phyloP scores from a whole-genome alignment of 2,329 filamentous ascomycete genomes.

The Botrytis fabae region DNA sequence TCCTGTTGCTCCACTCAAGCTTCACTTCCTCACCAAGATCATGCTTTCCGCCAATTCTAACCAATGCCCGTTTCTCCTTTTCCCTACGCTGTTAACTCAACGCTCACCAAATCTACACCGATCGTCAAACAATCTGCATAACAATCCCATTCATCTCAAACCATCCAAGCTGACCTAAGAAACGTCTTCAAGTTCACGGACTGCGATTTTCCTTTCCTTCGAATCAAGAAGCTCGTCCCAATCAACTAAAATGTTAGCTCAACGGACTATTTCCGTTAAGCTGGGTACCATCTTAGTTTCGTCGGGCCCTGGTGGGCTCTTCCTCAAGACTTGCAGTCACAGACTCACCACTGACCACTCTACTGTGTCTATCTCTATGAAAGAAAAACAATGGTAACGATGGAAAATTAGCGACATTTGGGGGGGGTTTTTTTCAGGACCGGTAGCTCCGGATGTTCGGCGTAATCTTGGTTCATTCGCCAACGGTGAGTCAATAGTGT shows the following conservation, averaged over 20 bases:
- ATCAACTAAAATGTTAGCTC: neutral
- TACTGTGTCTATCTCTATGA: neutral
- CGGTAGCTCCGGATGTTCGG: slow-evolving; percentile 1
- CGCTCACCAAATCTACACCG: neutral
- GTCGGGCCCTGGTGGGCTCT: neutral
- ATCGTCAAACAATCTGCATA: slow-evolving; percentile 4
- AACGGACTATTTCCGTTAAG: neutral
- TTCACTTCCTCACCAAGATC: neutral
- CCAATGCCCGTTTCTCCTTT: neutral
- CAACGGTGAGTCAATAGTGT: neutral
- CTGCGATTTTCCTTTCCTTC: neutral
- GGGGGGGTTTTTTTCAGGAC: neutral
- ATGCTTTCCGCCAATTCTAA: neutral
- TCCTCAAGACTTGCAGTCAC: neutral
- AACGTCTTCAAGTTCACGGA: neutral
- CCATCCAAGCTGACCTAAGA: neutral
- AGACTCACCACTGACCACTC: neutral
- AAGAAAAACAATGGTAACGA: neutral
- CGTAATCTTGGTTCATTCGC: neutral
- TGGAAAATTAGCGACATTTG: neutral
- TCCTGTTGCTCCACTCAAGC: neutral
- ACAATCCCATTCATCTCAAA: slow-evolving; percentile 1
- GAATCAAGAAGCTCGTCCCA: neutral
- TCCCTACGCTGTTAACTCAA: neutral
- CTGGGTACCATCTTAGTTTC: neutral